phyloP scores from a whole-genome alignment of 768 basidiomycete species.

The Leccinum rimulosum region DNA sequence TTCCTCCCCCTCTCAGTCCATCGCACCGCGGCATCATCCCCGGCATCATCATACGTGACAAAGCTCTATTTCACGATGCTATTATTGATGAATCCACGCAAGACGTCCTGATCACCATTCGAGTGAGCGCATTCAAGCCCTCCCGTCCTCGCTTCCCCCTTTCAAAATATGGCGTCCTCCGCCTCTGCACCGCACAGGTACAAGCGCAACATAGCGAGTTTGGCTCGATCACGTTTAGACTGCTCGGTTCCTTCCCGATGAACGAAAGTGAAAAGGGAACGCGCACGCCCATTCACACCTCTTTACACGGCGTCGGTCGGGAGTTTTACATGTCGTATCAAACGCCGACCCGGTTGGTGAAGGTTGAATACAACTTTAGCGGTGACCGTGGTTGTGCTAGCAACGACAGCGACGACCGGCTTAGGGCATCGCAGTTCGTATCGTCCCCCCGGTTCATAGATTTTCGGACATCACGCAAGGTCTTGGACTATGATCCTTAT shows the following conservation, averaged over 20 bases:
- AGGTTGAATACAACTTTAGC: no score
- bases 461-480: no score
- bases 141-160: background rate
- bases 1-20: background rate
- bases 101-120: background rate
- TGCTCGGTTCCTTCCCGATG: background rate
- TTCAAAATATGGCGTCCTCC: background rate
- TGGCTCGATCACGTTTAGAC: background rate
- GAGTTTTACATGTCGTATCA: background rate
- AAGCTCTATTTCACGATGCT: background rate
- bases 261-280: background rate
- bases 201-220: background rate
- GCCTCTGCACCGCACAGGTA: background rate
- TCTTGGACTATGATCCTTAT: no score
- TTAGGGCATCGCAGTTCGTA: no score
- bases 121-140: background rate
- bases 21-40: background rate
- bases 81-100: background rate
- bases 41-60: background rate
- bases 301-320: background rate
- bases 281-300: background rate
- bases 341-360: no score
- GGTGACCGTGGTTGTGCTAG: no score
- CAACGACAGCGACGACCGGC: no score
- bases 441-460: no score